Evolutionary conservation across 2,329 filamentous ascomycete species (phyloP), one percentile per base, ranked within the genome.

Genomic region (Diaporthe vaccinii): DNA sequence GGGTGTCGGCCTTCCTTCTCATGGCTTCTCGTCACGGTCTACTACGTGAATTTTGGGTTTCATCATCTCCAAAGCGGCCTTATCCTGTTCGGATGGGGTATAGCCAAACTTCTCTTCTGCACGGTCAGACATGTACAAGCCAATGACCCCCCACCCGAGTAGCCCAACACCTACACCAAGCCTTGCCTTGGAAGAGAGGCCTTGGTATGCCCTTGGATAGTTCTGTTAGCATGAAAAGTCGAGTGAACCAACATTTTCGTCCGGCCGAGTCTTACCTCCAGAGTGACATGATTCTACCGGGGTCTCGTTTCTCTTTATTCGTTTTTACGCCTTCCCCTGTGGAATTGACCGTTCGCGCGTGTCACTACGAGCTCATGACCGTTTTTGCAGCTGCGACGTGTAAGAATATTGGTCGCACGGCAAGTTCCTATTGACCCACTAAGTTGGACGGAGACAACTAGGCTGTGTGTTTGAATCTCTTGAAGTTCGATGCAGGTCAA

Each of bases 51-150:
- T 89, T 78, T 86, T 91, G 10, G 94, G 94, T 44, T 91, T 85
- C 62, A 89, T 84, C 68, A 87, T 87, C 67, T 91, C 87, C 77
- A 98, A 83, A 17, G 90, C 89, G 75, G 91, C 90, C 82, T 91
- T 92, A 81, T 98, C 95, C 80, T 93, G 87, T 77, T 94, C 91
- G 0, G 91, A 93, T 1, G 95, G 91, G 53, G 89, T 91, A 83
- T 95, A 89, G 9, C 93, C 94, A 76, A 96, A 89, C 57, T 89
- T 91, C 81, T 93, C 89, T 84, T 96, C 95, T 22, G 93, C 91
- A 74, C 88, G 88, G 81, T 96, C 93, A 7, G 93, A 91, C 25
- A 94, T 81, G 81, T 93, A 92, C n/a, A 97, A 88, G 22, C 95
- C 96, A 55, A 91, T 85, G 55, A 87, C 85, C 20, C 94, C 95